Conservation (phyloP, 2,329 filamentous ascomycete genomes). For the Coleophoma eucalyptorum region DNA sequence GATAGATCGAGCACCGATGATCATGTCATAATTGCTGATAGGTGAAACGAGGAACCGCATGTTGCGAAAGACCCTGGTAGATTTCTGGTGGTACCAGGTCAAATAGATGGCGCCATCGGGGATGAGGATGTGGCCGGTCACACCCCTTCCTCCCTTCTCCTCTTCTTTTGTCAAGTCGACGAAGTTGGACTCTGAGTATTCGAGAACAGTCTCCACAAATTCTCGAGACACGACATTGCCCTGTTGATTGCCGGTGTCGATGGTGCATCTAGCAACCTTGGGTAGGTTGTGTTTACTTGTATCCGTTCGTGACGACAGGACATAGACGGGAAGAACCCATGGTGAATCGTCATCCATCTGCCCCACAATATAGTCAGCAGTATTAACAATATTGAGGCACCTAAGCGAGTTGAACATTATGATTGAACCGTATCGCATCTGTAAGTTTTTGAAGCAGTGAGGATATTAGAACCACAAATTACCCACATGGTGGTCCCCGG, state of each 20-base stretch:
- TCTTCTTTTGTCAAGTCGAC: not conserved
- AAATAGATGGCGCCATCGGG: slow-evolving; percentile 5
- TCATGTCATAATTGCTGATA: slow-evolving; percentile 3
- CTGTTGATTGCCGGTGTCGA: slow-evolving; percentile 7
- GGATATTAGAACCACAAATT: too few relatives aligned
- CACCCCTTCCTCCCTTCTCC: not conserved
- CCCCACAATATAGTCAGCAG: too few relatives aligned
- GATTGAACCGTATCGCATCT: too few relatives aligned
- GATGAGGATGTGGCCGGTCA: slow-evolving; percentile 2
- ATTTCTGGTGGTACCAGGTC: slow-evolving; percentile 8
- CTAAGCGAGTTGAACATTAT: too few relatives aligned
- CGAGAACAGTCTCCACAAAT: slow-evolving; percentile 2
- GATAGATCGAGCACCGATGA: slow-evolving; percentile 8
- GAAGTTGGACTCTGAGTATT: not conserved
- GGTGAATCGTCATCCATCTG: not conserved
- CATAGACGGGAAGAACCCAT: not conserved
- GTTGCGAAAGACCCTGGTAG: slow-evolving; percentile 3
- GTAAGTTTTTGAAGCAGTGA: too few relatives aligned
- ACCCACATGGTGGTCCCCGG: too few relatives aligned
- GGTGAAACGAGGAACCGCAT: slow-evolving; percentile 9
- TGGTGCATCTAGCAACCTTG: slow-evolving; percentile 1
- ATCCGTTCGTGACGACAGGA: not conserved
- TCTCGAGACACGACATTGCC: slow-evolving; percentile 7
- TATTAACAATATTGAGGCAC: too few relatives aligned
- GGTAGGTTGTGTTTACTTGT: not conserved